A percentile compares a stretch with the other conserved stretches of the same genome.
Conservation (phyloP, 2,329 filamentous ascomycete genomes). For the Trichoderma lentiforme region DNA sequence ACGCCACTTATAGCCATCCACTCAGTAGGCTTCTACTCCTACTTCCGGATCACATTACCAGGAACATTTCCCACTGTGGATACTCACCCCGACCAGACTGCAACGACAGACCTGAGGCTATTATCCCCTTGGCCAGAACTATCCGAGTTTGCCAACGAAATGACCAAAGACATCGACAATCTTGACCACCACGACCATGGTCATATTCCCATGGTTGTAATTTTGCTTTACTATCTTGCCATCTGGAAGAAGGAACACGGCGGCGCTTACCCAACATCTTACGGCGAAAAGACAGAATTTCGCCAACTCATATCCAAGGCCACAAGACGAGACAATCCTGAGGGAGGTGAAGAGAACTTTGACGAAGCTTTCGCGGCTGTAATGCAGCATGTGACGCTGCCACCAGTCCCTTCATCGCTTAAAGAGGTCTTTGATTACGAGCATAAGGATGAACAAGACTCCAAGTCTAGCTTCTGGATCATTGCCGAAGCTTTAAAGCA, state of each 20-base stretch:
- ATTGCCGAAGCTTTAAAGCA: slow-evolving; percentile 74
- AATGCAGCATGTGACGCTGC: slow-evolving; percentile 74
- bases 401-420: slow-evolving; percentile 65
- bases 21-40: slow-evolving; percentile 88
- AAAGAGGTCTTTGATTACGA: slow-evolving; percentile 75
- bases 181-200: slow-evolving; percentile 81
- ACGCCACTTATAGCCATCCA: slow-evolving; percentile 80
- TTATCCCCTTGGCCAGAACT: slow-evolving; percentile 85
- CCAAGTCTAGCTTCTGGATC: slow-evolving; percentile 73
- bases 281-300: slow-evolving; percentile 85
- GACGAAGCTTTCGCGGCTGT: slow-evolving; percentile 88
- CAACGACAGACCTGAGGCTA: slow-evolving; percentile 80
- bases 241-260: slow-evolving; percentile 72
- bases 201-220: slow-evolving; percentile 81
- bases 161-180: slow-evolving; percentile 65
- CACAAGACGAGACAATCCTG: slow-evolving; percentile 68
- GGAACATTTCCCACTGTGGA: slow-evolving; percentile 89
- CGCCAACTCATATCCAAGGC: slow-evolving; percentile 64
- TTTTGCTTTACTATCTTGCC: slow-evolving; percentile 78
- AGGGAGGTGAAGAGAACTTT: slow-evolving; percentile 94
- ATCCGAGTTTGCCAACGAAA: slow-evolving; percentile 58
- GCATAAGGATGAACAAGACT: slow-evolving; percentile 16
- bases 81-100: slow-evolving; percentile 86
- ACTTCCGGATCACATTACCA: slow-evolving; percentile 76
- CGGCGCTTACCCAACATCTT: slow-evolving; percentile 66